A percentile compares a stretch with the other conserved stretches of the same genome.
phyloP scores from a whole-genome alignment of 768 basidiomycete species.

The Amanita molliuscula region DNA sequence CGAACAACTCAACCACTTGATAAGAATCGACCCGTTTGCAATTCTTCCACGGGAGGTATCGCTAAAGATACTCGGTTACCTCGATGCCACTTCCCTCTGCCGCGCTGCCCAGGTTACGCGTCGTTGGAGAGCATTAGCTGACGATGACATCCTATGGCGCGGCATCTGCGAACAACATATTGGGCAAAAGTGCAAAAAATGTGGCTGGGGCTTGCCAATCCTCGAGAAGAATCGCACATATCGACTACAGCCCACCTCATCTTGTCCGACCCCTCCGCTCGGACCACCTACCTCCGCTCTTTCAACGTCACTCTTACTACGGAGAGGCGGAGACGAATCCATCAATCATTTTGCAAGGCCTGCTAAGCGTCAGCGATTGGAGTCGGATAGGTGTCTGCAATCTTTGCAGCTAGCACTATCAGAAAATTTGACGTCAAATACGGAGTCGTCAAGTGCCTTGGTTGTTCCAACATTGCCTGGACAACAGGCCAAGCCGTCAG shows the following conservation, averaged over 20 bases:
- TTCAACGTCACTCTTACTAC: slow-evolving; percentile 13
- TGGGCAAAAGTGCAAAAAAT: slow-evolving; percentile 91
- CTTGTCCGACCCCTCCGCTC: slow-evolving; percentile 20
- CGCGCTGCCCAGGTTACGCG: slow-evolving; percentile 86
- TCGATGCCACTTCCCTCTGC: slow-evolving; percentile 89
- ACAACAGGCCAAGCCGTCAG: slow-evolving; percentile 18
- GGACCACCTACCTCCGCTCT: slow-evolving; percentile 10
- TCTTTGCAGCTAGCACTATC: not conserved
- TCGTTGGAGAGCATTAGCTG: slow-evolving; percentile 81
- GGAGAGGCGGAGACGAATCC: slow-evolving; percentile 22
- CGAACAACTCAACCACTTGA: slow-evolving; percentile 83
- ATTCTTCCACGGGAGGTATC: slow-evolving; percentile 86
- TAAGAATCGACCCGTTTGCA: slow-evolving; percentile 90
- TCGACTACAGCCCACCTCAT: slow-evolving; percentile 27
- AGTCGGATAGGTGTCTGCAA: slow-evolving; percentile 4
- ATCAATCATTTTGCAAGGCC: slow-evolving; percentile 21
- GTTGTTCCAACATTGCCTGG: slow-evolving; percentile 19
- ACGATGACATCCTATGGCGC: slow-evolving; percentile 93
- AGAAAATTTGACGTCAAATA: slow-evolving; percentile 7
- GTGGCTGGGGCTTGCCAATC: slow-evolving; percentile 94
- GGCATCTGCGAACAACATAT: slow-evolving; percentile 98
- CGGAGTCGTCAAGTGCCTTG: slow-evolving; percentile 16
- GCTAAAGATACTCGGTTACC: slow-evolving; percentile 77
- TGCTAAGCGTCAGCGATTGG: slow-evolving; percentile 32
- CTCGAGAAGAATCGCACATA: slow-evolving; percentile 62